Base-by-base conservation (phyloP, 1,139 yeast species). In the Debaryomyces fabryi region DNA sequence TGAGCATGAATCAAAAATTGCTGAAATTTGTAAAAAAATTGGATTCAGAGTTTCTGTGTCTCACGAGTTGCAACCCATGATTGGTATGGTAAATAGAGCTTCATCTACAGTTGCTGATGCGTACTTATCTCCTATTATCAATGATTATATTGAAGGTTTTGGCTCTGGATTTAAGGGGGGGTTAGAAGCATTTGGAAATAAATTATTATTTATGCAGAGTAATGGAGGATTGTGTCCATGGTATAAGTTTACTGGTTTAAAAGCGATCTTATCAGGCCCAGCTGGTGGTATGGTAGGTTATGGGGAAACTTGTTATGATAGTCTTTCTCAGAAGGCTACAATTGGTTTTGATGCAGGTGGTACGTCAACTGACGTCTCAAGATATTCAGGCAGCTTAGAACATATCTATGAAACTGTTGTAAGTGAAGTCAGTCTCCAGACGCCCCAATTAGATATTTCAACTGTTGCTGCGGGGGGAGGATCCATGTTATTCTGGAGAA, bases 221-320 rank as follows among this genome's bases (percentile, higher is more conserved):
- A 76, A 76, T 54, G 81, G 81, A 44, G 81, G 81, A 0, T 65
- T 76, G 48, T 72, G 79, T 54, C 78, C 78, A 4, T 75, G 79
- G 76, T 72, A 75, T 52, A 71, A 71, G 49, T 76, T 76, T 56
- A 72, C 78, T 2, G 81, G 81, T 1, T 63, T 76, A 44, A 73
- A 72, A 52, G 79, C 80, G 1, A 74, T 76, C 38, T 65, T 76
- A 34, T 74, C 79, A 2, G 81, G 81, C 1, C 81, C 81, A 7
- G 81, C 81, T 30, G 81, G 81, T 37, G 81, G 81, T 25, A 70
- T 76, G 70, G 80, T 76, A n/a, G 81, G 81, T 0, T 73, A 65
- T 52, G 80, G 79, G 1, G 65, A 66, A 45, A 76, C 80, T 4
- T 76, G 79, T 55, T 69, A 60, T 53, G 78, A 75, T 50, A 38